Percentiles rank a stretch among this genome's conserved stretches.
Conservation (phyloP, 192 early-diverging fungal species). For the Backusella luteola region DNA sequence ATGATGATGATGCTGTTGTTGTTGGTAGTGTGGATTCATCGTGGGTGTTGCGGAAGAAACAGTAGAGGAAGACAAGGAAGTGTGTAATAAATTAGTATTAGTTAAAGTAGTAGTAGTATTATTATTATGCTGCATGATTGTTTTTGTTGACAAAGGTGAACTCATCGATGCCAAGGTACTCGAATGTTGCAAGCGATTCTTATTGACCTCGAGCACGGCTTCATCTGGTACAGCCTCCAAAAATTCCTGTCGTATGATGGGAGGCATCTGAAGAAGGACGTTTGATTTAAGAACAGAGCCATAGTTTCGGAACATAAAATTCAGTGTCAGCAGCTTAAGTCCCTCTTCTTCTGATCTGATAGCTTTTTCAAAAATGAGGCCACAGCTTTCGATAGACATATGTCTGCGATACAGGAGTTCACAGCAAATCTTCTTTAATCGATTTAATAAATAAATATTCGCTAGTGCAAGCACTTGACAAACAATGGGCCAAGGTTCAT, state of each 20-base stretch:
- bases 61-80: constrained; percentile 1
- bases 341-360: constrained; percentile 50
- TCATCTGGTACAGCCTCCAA: constrained; percentile 49
- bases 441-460: constrained; percentile 57
- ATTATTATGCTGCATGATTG: constrained; percentile 1
- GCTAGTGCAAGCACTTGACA: constrained; percentile 56
- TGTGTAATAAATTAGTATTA: constrained; percentile 7
- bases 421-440: constrained; percentile 57
- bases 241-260: constrained; percentile 37
- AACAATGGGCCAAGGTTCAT: constrained; percentile 38
- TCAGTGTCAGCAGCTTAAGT: constrained; percentile 44
- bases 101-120: neutral
- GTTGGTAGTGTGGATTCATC: neutral
- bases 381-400: constrained; percentile 47
- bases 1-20: neutral
- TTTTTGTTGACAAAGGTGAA: neutral
- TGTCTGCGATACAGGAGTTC: constrained; percentile 46
- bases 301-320: constrained; percentile 51
- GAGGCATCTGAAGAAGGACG: constrained; percentile 44
- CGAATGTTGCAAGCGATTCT: constrained; percentile 1
- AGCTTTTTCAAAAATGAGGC: constrained; percentile 52
- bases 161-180: neutral
- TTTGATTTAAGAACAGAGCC: constrained; percentile 51
- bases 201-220: constrained; percentile 39
- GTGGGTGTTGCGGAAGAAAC: neutral